phyloP scores from a whole-genome alignment of 2,329 filamentous ascomycete species.

The Ascochyta rabiei region DNA sequence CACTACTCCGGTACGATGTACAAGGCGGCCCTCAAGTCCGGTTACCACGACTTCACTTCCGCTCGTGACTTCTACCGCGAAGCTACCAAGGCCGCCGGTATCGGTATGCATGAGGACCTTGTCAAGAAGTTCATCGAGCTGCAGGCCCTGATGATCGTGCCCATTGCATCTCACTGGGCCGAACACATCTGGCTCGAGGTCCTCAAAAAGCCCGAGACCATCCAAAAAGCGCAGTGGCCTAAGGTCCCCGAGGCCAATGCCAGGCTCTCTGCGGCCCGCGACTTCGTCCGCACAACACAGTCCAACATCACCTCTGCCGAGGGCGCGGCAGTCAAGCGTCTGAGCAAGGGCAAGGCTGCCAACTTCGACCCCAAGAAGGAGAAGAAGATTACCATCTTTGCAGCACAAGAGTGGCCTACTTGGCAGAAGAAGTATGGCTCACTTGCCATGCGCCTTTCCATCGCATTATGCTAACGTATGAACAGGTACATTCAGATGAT shows the following conservation, averaged over 20 bases:
- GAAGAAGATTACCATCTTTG: constrained; percentile 89
- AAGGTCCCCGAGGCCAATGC: constrained; percentile 69
- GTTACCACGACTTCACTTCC: constrained; percentile 87
- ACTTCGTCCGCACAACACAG: constrained; percentile 77
- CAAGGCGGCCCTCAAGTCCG: constrained; percentile 56
- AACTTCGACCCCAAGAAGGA: constrained; percentile 88
- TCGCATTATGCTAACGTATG: neutral
- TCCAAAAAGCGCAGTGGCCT: constrained; percentile 82
- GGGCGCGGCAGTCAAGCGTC: constrained; percentile 81
- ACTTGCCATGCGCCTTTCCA: neutral
- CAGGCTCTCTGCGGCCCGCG: constrained; percentile 75
- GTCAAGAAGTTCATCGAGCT: constrained; percentile 82
- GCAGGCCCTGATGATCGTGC: constrained; percentile 80
- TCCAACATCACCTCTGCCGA: constrained; percentile 87
- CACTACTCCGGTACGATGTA: constrained; percentile 68
- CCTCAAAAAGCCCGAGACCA: constrained; percentile 73
- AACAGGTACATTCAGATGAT: constrained; percentile 43
- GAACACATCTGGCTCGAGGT: constrained; percentile 96
- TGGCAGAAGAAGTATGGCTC: constrained; percentile 92
- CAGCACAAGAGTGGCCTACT: constrained; percentile 77
- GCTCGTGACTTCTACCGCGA: constrained; percentile 92
- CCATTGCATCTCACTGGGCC: constrained; percentile 90
- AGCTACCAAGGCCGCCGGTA: constrained; percentile 73
- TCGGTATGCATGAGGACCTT: constrained; percentile 86
- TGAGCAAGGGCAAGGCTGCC: constrained; percentile 87